Conservation (phyloP, 257 asterid genomes). For the Forsythia suspensa region DNA sequence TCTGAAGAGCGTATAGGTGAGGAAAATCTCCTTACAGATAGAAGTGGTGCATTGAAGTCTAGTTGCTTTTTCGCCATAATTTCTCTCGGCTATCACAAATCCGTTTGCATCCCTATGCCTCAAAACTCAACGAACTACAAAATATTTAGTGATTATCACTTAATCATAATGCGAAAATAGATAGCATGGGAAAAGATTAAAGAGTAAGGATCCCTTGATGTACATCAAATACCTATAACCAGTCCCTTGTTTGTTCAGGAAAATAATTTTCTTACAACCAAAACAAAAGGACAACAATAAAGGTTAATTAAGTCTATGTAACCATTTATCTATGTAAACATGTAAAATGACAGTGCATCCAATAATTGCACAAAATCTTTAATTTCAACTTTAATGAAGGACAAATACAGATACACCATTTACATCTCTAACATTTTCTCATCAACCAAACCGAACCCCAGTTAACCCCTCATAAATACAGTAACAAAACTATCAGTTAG, state of each 20-base stretch:
- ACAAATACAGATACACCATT: conserved; percentile 17
- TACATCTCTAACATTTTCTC: conserved; percentile 20
- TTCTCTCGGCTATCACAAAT: neutral
- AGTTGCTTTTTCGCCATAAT: conserved; percentile 80
- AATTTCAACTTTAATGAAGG: conserved; percentile 18
- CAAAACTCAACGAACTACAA: conserved; percentile 21
- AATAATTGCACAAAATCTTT: conserved; percentile 20
- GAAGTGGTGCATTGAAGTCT: conserved; percentile 75
- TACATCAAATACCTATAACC: neutral
- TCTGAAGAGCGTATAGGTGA: conserved; percentile 48
- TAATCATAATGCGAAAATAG: neutral
- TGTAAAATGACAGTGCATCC: neutral
- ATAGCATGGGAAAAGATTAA: neutral
- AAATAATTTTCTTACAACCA: neutral
- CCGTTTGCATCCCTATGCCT: conserved; percentile 4
- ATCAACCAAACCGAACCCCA: conserved; percentile 21
- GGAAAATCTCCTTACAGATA: conserved; percentile 65
- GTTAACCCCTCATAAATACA: conserved; percentile 19
- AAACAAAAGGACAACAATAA: neutral
- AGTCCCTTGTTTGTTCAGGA: neutral
- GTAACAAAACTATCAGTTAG: conserved; percentile 11
- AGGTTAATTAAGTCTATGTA: conserved; percentile 1
- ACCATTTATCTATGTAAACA: conserved; percentile 16
- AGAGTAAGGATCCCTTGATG: neutral
- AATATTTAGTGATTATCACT: conserved; percentile 10